Base-by-base conservation (phyloP, 2,329 filamentous ascomycete species). In the Lasiodiplodia citricola region DNA sequence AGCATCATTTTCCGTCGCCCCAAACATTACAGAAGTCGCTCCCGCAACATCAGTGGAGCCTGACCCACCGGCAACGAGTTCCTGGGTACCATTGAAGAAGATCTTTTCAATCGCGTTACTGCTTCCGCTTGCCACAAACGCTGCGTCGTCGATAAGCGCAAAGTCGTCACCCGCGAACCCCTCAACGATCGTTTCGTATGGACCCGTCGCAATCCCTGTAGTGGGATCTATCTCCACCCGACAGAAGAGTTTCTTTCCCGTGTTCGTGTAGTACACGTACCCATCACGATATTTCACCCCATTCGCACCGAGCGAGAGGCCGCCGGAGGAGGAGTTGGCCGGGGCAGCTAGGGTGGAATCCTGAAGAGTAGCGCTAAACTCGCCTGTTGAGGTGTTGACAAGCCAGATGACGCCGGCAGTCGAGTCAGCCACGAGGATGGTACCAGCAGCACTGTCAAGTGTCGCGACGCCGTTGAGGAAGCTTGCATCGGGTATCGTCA, bases 401-500 rank as follows among this genome's bases (percentile, higher is more conserved):
- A 31, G 52, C 50, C 69, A 64, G 31, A 77, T 69, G 3, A 70
- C 69, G 3, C 74, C 75, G 3, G 56, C 65, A 23, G 35, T 70
- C 0, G 73, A 73, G 44, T 77, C 75, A 4, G 75, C 71, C 10
- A 74, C 63, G 14, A 76, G 68, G 7, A 77, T 41, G 18, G 44
- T 55, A 10, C 37, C 37, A 0, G 71, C 74, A 2, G 65, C 21
- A 3, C 23, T 18, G 28, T 74, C 70, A 11, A 75, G 55, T 2
- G 68, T 55, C 1, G 72, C 67, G n/a, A 77, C 66, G 21, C 75
- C 75, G 52, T 76, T 77, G 31, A 73, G 54, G 44, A 75, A 65
- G 10, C 56, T 37, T 10, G 69, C 64, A 1, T 68, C 54, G 5
- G 57, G 66, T 2, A 76, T 31, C 18, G 73, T 71, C 3, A 67